Base-by-base conservation (phyloP, 805 yeast species). In the Candida pini region DNA sequence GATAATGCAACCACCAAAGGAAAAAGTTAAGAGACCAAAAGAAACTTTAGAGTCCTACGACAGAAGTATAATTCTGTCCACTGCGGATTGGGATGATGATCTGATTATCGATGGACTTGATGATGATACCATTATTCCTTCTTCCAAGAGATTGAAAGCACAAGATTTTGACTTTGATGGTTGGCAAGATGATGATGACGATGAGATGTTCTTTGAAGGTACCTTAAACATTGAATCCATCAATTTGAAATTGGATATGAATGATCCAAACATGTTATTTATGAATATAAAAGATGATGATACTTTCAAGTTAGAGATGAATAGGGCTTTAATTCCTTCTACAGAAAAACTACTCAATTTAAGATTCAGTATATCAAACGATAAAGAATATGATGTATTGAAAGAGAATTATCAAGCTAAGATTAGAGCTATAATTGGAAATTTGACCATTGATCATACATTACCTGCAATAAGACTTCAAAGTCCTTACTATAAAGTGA, bases 361-460 rank as follows among this genome's bases (percentile, higher is more conserved):
- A 39, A 80, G 82, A 44, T 87, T 83, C 60, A 83, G 85, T 55
- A 71, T 90, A 26, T 88, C 97, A 6, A 92, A 92, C 59, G 98
- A 92, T 58, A 71, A 74, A 28, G 83, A 81, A 28, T 92, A 92
- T 57, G 95, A 86, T 38, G 62, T 81, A 34, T 66, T 92, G 45
- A 83, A 82, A 51, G 83, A 78, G 38, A 89, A 87, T 50, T 88
- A 89, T 56, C 95, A 88, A 55, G 78, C 94, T 26, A 90, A 86
- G 64, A 85, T 90, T 24, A 78, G 98, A 56, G 78, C 96, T 3
- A 94, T 95, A 6, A 78, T 92, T 49, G 95, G 97, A 29, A 86
- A 90, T 46, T 68, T 92, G 43, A 80, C 76, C 33, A 88, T 92
- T 43, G 97, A 92, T 51, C 98, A 92, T 57, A 76, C 97, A 0